These are phyloP conservation scores for Apiospora saccharicola DNA, from an alignment of 2,329 filamentous ascomycete species.

Conservation along the genomic window DNA sequence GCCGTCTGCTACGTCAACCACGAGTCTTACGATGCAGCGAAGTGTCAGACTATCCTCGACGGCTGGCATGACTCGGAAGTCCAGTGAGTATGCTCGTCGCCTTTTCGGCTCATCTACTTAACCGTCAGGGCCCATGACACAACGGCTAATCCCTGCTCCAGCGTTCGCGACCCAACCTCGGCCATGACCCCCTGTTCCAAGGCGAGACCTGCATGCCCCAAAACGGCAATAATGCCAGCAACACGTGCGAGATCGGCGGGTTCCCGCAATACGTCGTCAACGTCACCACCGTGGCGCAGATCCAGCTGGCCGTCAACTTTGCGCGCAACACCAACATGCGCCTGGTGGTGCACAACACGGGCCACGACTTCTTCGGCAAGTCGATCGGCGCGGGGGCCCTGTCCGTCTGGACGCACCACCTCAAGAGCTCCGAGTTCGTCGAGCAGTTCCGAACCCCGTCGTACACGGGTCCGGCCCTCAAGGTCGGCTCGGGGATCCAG, in stretches of 20 bases:
- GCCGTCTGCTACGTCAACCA: slow-evolving; percentile 2
- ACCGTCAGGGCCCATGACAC: neutral
- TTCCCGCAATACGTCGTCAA: slow-evolving; percentile 51
- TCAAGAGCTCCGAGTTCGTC: slow-evolving; percentile 40
- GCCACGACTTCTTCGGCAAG: slow-evolving; percentile 55
- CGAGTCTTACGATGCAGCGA: neutral
- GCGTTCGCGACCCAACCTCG: slow-evolving; percentile 2
- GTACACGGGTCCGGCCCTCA: slow-evolving; percentile 54
- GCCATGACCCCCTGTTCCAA: slow-evolving; percentile 39
- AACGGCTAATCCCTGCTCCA: neutral
- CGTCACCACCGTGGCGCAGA: slow-evolving; percentile 40
- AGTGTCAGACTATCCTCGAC: neutral
- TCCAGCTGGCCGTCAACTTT: neutral
- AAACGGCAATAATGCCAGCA: slow-evolving; percentile 27
- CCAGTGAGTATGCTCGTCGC: neutral
- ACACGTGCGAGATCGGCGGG: slow-evolving; percentile 32
- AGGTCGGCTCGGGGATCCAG: slow-evolving; percentile 60
- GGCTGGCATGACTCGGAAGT: slow-evolving; percentile 3
- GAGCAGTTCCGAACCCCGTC: slow-evolving; percentile 35
- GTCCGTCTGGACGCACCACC: slow-evolving; percentile 45
- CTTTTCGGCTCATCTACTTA: neutral
- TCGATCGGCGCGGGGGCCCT: slow-evolving; percentile 45
- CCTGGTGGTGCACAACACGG: slow-evolving; percentile 57
- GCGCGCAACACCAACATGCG: slow-evolving; percentile 53
- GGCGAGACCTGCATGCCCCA: slow-evolving; percentile 33